phyloP scores from a whole-genome alignment of 257 asterid genomes.

The Mitragyna speciosa region DNA sequence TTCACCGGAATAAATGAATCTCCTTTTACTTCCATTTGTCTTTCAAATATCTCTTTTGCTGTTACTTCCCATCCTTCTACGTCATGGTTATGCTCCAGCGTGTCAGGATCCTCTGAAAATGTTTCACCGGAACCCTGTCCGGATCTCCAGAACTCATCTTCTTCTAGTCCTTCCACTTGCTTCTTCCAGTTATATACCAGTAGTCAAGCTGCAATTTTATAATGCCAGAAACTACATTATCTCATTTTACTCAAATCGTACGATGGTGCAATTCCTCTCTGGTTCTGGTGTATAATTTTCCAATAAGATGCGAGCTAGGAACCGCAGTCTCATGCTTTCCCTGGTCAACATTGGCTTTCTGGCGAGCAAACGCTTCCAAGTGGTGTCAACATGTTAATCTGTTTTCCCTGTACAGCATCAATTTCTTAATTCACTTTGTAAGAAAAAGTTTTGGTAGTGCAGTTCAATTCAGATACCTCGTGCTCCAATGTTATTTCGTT shows the following conservation, averaged over 20 bases:
- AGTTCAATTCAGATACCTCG: conserved; percentile 42
- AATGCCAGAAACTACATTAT: conserved; percentile 32
- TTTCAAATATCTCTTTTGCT: conserved; percentile 59
- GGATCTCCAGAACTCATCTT: conserved; percentile 32
- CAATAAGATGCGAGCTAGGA: conserved; percentile 34
- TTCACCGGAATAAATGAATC: conserved; percentile 66
- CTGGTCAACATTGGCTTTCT: conserved; percentile 15
- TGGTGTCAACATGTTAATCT: conserved; percentile 30
- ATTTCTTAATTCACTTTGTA: conserved; percentile 68
- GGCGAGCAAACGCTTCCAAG: conserved; percentile 31
- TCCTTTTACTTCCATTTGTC: conserved; percentile 77
- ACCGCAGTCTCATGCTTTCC: conserved; percentile 25
- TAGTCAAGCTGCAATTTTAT: conserved; percentile 44
- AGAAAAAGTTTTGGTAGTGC: conserved; percentile 96
- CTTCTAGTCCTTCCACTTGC: conserved; percentile 27
- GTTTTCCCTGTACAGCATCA: conserved; percentile 69
- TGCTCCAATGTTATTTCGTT: conserved; percentile 33
- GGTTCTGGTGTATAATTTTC: conserved; percentile 38
- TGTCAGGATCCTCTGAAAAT: conserved; percentile 38
- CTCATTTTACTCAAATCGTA: conserved; percentile 43
- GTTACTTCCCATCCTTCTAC: conserved; percentile 28
- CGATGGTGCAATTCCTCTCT: conserved; percentile 28
- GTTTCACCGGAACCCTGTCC: conserved; percentile 60
- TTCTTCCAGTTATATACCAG: conserved; percentile 29
- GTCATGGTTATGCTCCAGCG: conserved; percentile 48